Percentiles rank a stretch among this genome's conserved stretches.
Evolutionary conservation across 2,329 filamentous ascomycete genomes (phyloP).

Genomic region (Cordyceps cateniannulata): DNA sequence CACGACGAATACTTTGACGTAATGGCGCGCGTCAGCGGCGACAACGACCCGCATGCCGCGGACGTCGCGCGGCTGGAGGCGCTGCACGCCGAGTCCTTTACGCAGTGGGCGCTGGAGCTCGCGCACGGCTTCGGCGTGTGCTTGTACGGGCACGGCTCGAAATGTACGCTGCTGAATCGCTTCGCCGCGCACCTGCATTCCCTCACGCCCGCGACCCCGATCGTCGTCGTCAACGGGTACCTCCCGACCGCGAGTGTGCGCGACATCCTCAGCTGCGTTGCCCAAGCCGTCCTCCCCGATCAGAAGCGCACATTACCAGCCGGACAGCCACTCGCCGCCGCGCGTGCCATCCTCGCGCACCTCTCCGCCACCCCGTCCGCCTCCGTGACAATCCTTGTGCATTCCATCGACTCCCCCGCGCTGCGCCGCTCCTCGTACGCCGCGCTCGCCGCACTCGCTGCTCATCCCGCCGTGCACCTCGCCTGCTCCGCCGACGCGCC

Average conservation of each 20-base stretch:
- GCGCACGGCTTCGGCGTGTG: slow-evolving; percentile 82
- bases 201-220: too few species aligned
- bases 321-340: too few species aligned
- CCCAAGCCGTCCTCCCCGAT: too few species aligned
- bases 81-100: slow-evolving; percentile 74
- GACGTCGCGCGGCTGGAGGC: slow-evolving; percentile 67
- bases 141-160: slow-evolving; percentile 88
- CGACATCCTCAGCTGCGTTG: too few species aligned
- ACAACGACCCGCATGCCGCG: slow-evolving; percentile 53
- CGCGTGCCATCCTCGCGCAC: too few species aligned
- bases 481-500: slow-evolving; percentile 82
- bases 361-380: slow-evolving; percentile 48
- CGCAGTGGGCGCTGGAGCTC: slow-evolving; percentile 90
- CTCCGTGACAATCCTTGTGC: slow-evolving; percentile 64
- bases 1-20: slow-evolving; percentile 84
- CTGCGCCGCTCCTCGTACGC: slow-evolving; percentile 46
- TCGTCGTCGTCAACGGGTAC: too few species aligned
- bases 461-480: slow-evolving; percentile 65
- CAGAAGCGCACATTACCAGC: too few species aligned
- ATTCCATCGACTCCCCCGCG: slow-evolving; percentile 86
- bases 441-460: slow-evolving; percentile 68
- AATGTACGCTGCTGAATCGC: slow-evolving; percentile 69
- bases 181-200: too few species aligned
- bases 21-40: slow-evolving; percentile 35
- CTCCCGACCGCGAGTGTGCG: too few species aligned